Conservation (phyloP, 1,284 basidiomycete species). For the Austroboletus niveus region DNA sequence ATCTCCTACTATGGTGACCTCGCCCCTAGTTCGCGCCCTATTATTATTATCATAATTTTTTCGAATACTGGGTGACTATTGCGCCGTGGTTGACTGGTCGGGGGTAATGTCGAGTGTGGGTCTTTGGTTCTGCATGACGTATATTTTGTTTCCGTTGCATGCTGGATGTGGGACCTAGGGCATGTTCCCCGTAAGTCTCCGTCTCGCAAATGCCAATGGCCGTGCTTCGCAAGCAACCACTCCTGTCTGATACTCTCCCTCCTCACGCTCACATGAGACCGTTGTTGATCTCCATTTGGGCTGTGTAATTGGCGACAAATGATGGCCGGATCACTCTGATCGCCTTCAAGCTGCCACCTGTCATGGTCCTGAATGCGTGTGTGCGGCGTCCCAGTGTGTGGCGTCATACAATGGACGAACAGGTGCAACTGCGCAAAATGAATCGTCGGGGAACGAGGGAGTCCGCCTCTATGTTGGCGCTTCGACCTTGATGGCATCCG, state of each 20-base stretch:
- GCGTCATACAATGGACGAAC: constrained; percentile 1
- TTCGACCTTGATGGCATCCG: constrained; percentile 10
- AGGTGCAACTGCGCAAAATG: neutral
- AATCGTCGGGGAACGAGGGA: too few relatives aligned
- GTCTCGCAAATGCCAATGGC: neutral
- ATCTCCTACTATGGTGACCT: constrained; percentile 4
- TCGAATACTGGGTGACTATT: neutral
- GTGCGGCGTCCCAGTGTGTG: constrained; percentile 2
- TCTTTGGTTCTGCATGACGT: neutral
- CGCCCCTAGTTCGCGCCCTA: constrained; percentile 4
- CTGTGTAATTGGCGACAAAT: constrained; percentile 13
- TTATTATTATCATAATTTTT: neutral
- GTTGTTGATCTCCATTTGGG: constrained; percentile 13
- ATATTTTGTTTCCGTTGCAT: neutral
- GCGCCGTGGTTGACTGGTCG: neutral
- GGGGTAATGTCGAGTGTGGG: neutral
- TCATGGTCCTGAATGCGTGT: constrained; percentile 1
- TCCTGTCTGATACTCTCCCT: neutral
- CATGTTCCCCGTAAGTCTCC: neutral
- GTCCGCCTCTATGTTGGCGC: neutral
- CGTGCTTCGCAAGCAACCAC: neutral
- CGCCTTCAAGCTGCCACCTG: constrained; percentile 15
- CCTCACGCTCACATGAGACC: neutral
- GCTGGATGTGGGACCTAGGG: constrained; percentile 1
- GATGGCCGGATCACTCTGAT: constrained; percentile 10